Percentiles rank a stretch among this genome's conserved stretches.
Conservation (phyloP, 805 yeast species). For the Wickerhamiella cacticola region DNA sequence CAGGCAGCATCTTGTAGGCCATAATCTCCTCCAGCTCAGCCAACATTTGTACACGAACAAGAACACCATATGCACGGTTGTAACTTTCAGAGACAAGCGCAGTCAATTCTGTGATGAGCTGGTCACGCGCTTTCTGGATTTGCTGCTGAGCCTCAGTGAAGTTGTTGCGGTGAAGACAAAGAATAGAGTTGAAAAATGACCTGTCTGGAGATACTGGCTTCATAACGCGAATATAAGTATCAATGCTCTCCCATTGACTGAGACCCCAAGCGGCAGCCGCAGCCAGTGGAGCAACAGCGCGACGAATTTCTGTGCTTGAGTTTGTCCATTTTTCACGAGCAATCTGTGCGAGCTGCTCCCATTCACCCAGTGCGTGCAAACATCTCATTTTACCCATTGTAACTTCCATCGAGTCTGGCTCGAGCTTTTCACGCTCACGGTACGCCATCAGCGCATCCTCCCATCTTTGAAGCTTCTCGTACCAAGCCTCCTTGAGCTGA, state of each 20-base stretch:
- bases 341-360: conserved; percentile 82
- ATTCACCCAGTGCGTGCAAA: conserved; percentile 95
- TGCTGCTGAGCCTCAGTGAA: conserved; percentile 70
- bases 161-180: conserved; percentile 73
- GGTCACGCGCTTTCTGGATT: conserved; percentile 73
- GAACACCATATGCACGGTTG: conserved; percentile 91
- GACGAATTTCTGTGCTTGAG: conserved; percentile 57
- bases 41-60: conserved; percentile 92
- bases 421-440: conserved; percentile 53
- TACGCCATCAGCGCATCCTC: conserved; percentile 93
- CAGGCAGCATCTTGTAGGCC: conserved; percentile 73
- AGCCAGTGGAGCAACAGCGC: conserved; percentile 90
- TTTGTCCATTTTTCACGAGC: conserved; percentile 78
- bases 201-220: conserved; percentile 86
- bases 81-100: conserved; percentile 93
- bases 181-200: conserved; percentile 86
- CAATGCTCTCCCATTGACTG: conserved; percentile 95
- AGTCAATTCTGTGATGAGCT: conserved; percentile 82
- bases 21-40: conserved; percentile 95
- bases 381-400: conserved; percentile 98
- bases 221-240: conserved; percentile 79
- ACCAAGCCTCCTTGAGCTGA: conserved; percentile 94
- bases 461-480: conserved; percentile 93
- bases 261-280: conserved; percentile 99
- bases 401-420: conserved; percentile 58